Evolutionary conservation across 179 eudicot genomes (phyloP).

Genomic region (Beta macrorhiza): DNA sequence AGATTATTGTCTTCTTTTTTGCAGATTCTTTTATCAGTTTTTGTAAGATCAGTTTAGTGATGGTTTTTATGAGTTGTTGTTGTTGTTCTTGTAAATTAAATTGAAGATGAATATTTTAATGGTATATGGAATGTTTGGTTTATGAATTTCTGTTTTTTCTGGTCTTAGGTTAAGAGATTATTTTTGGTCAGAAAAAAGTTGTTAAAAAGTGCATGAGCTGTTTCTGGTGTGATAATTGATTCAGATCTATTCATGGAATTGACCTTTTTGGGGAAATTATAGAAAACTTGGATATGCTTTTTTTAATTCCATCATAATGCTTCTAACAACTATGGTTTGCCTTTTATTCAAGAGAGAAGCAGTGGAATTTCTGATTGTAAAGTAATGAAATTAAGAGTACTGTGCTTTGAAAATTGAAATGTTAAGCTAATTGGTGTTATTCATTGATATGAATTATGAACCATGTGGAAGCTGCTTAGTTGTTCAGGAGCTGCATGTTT

Average conservation of each 20-base stretch:
- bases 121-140: background rate
- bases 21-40: too few relatives aligned
- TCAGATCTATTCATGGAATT: conserved; percentile 23
- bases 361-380: background rate
- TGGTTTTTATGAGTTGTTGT: background rate
- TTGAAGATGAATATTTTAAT: background rate
- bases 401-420: background rate
- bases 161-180: background rate
- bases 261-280: conserved; percentile 2
- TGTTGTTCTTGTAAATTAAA: background rate
- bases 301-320: background rate
- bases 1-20: background rate
- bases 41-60: conserved; percentile 7
- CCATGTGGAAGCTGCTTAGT: background rate
- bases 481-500: conserved; percentile 3
- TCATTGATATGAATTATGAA: background rate
- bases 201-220: conserved; percentile 1
- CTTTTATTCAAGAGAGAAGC: background rate
- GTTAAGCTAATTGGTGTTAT: background rate
- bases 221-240: conserved; percentile 7
- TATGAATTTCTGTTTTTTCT: conserved; percentile 5
- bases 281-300: background rate
- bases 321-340: background rate
- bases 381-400: background rate
- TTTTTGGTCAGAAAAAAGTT: background rate